Evolutionary conservation across 768 basidiomycete species (phyloP), one percentile per base, ranked within the genome.

Genomic region (Lentinula boryana): DNA sequence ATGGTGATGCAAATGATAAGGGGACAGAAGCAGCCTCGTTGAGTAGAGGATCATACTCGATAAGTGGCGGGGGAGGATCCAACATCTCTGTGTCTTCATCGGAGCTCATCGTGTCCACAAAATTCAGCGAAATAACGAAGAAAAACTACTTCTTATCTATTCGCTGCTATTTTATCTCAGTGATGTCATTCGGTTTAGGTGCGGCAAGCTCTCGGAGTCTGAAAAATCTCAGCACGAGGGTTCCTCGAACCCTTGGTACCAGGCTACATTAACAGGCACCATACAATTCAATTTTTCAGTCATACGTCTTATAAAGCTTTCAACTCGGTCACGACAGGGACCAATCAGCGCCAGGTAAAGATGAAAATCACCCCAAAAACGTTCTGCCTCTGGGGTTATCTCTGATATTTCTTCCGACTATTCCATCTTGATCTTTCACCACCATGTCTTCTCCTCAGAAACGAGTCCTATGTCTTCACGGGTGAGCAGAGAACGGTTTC

Each of bases 401-500:
- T 6, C 32, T 8, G 36, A 38, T 8, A 38, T 13, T 18, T 35
- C 35, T 8, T 53, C 3, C 27, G 27, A 3, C 27, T 3, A 27
- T 53, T 23, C 32, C 10, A 27, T 56, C 40, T 56, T 56, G 27
- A 56, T 43, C 38, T 31, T 16, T 40, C 23, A 56, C 55, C 36
- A 40, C 40, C 55, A 56, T 56, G 55, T 56, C 55, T 56, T 23
- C 40, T 2, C 36, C 40, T 56, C 55, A 56, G 38, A 56, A 56
- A 56, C 36, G 55, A 56, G 55, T 56, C 5, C 27, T 56, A 41
- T 56, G 55, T 43, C 55, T 56, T 56, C 55, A 56, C 23, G 55
- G 55, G 55, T 56, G 40, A n/a, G 55, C 40, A 18, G 13, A 40
- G 23, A 12, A 3, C n/a, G 16, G 18, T 10, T 18, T 32, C 12